These are phyloP conservation scores for Toxoplasma gondii DNA, from an alignment of 169 alveolate species.

Conservation along the genomic window DNA sequence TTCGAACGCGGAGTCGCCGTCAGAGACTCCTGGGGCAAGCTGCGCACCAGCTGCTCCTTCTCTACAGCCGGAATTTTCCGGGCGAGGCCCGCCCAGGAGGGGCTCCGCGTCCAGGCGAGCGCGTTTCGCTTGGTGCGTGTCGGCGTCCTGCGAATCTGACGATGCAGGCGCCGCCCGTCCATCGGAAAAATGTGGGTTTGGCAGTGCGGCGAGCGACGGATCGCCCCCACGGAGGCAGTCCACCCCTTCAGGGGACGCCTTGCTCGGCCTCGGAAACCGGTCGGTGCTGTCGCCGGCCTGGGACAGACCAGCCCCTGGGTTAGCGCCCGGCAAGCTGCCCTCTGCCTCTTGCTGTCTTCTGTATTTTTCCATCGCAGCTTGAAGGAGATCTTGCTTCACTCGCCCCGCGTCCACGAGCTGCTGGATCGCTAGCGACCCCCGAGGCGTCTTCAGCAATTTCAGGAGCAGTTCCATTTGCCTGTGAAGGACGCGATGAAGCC, in stretches of 20 bases:
- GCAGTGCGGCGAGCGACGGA: not conserved
- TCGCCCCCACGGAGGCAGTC: not conserved
- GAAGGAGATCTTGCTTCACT: not conserved
- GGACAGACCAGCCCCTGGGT: not conserved
- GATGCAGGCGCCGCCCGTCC: not conserved
- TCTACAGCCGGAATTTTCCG: not conserved
- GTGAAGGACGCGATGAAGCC: not conserved
- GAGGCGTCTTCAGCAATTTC: constrained; percentile 17
- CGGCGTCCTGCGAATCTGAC: not conserved
- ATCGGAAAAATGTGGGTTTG: not conserved
- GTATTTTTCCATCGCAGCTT: not conserved
- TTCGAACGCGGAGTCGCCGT: not conserved
- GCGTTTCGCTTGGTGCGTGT: not conserved
- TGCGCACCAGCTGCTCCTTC: not conserved
- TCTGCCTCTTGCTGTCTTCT: not conserved
- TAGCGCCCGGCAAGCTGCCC: not conserved
- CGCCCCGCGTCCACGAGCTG: constrained; percentile 27
- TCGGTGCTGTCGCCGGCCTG: not conserved
- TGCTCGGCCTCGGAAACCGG: not conserved
- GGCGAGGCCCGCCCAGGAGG: not conserved
- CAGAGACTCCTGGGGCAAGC: not conserved
- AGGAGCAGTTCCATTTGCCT: constrained; percentile 35
- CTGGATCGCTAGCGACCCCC: not conserved
- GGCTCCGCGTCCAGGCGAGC: not conserved
- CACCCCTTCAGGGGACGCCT: not conserved